Percentiles rank a stretch among this genome's conserved stretches.
phyloP scores from a whole-genome alignment of 768 basidiomycete genomes.

The Amanita jacksonii region DNA sequence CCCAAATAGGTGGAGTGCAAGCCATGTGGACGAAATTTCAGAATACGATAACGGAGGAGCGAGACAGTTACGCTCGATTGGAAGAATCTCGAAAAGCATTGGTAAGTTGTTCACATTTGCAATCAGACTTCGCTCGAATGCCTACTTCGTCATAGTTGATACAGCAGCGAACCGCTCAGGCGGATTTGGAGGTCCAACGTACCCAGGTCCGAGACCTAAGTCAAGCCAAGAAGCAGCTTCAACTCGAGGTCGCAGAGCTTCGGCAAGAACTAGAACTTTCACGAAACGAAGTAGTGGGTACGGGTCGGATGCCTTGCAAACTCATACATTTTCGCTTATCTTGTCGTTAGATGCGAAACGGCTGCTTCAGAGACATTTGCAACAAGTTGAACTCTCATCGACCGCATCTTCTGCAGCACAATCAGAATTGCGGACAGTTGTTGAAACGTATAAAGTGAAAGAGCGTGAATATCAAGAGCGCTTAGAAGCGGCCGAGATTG shows the following conservation, averaged over 20 bases:
- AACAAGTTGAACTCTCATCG: slow-evolving; percentile 53
- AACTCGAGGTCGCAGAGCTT: slow-evolving; percentile 41
- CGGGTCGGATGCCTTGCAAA: slow-evolving; percentile 12
- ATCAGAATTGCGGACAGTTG: slow-evolving; percentile 53
- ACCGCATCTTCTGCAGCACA: slow-evolving; percentile 52
- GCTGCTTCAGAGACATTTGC: slow-evolving; percentile 46
- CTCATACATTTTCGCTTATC: slow-evolving; percentile 1
- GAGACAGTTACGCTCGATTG: slow-evolving; percentile 50
- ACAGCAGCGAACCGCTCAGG: slow-evolving; percentile 54
- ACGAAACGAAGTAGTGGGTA: slow-evolving; percentile 54
- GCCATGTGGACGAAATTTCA: slow-evolving; percentile 62
- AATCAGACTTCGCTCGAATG: background rate
- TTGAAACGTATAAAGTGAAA: slow-evolving; percentile 60
- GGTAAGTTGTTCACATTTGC: slow-evolving; percentile 34
- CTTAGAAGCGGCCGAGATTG: slow-evolving; percentile 62
- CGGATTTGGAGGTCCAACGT: slow-evolving; percentile 58
- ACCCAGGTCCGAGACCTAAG: slow-evolving; percentile 51
- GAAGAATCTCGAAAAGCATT: slow-evolving; percentile 67
- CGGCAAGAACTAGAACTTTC: slow-evolving; percentile 48
- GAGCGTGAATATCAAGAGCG: slow-evolving; percentile 46
- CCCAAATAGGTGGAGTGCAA: slow-evolving; percentile 54
- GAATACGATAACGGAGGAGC: slow-evolving; percentile 46
- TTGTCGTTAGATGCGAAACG: slow-evolving; percentile 40
- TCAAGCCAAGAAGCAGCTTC: slow-evolving; percentile 47
- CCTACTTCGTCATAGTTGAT: slow-evolving; percentile 36